phyloP scores from a whole-genome alignment of 1,284 basidiomycete species.

The Erythrobasidium hasegawianum region DNA sequence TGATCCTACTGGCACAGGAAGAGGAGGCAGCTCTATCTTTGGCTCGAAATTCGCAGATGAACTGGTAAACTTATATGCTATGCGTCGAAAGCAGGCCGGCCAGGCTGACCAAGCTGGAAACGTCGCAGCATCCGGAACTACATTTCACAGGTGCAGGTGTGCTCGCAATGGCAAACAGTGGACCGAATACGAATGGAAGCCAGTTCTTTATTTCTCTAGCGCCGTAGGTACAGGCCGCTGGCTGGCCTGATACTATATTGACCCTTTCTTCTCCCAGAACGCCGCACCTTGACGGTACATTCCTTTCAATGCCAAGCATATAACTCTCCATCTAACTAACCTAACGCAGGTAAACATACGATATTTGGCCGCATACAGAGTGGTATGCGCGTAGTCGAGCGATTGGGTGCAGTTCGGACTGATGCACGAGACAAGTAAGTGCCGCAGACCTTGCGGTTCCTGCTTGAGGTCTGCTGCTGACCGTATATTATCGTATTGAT shows the following conservation, averaged over 20 bases:
- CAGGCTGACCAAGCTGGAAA: not conserved
- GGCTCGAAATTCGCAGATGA: slow-evolving; percentile 70
- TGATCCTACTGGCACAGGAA: slow-evolving; percentile 89
- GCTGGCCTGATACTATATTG: not conserved
- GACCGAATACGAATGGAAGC: slow-evolving; percentile 84
- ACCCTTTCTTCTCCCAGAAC: slow-evolving; percentile 51
- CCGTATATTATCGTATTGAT: not conserved
- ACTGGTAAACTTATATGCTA: slow-evolving; percentile 34
- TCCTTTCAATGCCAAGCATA: not conserved
- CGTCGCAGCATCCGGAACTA: slow-evolving; percentile 56
- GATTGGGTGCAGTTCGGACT: slow-evolving; percentile 71
- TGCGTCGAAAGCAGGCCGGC: not conserved
- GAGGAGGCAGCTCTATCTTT: slow-evolving; percentile 84
- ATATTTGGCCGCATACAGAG: slow-evolving; percentile 45
- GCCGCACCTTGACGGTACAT: slow-evolving; percentile 61
- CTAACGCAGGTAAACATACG: slow-evolving; percentile 39
- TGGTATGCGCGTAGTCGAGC: slow-evolving; percentile 47
- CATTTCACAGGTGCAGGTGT: slow-evolving; percentile 92
- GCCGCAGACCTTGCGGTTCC: not conserved
- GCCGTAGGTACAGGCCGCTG: slow-evolving; percentile 51
- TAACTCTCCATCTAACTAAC: not conserved
- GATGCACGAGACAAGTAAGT: slow-evolving; percentile 71
- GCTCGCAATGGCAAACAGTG: slow-evolving; percentile 89
- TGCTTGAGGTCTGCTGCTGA: too few relatives aligned
- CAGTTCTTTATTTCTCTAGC: slow-evolving; percentile 85